phyloP scores from a whole-genome alignment of 805 yeast genomes.

The Cyberlindnera galapagoensis region DNA sequence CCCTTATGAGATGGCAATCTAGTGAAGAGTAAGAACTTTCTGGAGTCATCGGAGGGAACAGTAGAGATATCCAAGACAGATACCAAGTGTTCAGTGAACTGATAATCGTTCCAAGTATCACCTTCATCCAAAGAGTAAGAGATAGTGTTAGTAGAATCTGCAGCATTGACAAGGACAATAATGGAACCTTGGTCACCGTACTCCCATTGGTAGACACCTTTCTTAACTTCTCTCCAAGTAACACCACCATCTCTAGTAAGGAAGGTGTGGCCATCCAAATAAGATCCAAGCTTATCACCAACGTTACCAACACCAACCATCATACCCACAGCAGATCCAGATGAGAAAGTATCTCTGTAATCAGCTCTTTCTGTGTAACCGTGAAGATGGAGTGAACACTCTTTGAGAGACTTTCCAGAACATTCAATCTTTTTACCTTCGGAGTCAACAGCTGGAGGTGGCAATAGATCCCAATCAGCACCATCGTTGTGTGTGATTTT shows the following conservation, averaged over 20 bases:
- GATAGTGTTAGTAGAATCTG: slow-evolving; percentile 50
- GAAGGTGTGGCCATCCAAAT: slow-evolving; percentile 58
- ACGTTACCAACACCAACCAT: slow-evolving; percentile 93
- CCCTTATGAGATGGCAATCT: slow-evolving; percentile 38
- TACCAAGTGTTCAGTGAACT: slow-evolving; percentile 53
- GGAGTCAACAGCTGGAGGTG: slow-evolving; percentile 65
- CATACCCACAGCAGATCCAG: slow-evolving; percentile 85
- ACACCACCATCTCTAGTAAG: slow-evolving; percentile 87
- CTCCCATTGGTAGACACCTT: slow-evolving; percentile 86
- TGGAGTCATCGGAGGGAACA: slow-evolving; percentile 85
- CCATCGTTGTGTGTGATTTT: slow-evolving; percentile 87
- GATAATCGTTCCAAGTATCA: slow-evolving; percentile 58
- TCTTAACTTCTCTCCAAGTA: slow-evolving; percentile 74
- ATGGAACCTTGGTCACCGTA: slow-evolving; percentile 93
- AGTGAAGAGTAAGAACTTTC: slow-evolving; percentile 66
- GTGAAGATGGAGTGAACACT: slow-evolving; percentile 80
- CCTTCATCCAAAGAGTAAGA: slow-evolving; percentile 78
- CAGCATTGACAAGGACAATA: slow-evolving; percentile 60
- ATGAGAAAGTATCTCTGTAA: slow-evolving; percentile 76
- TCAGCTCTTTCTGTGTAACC: slow-evolving; percentile 87
- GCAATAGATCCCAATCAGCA: slow-evolving; percentile 69
- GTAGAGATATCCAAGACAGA: slow-evolving; percentile 72
- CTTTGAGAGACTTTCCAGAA: slow-evolving; percentile 38
- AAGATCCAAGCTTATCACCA: slow-evolving; percentile 49
- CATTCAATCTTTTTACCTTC: slow-evolving; percentile 54